Evolutionary conservation across 139 green algal genomes (phyloP), one percentile per base, ranked within the genome.

Genomic region (Tetraselmis chui): DNA sequence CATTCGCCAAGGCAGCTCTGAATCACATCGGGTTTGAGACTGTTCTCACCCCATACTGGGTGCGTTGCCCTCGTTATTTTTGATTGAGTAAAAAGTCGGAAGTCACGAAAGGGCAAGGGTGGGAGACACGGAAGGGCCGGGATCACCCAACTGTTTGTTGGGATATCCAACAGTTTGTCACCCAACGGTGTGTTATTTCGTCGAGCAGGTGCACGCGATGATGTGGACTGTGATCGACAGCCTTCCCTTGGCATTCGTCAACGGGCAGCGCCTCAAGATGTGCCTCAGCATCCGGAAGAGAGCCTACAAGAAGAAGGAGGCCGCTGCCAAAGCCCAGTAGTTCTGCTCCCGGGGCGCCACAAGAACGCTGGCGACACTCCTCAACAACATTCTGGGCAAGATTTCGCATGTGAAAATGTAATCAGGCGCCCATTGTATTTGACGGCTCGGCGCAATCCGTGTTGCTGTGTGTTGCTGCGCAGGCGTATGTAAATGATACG

Each of bases 1-100:
- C 45, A 1, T 96, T 87, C 83, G 92, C 84, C 0, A 31, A 30
- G 2, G 59, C 88, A 24, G 88, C 85, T 25, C 23, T 94, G 30
- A 59, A 74, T 1, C 78, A 86, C 76, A 89, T 96, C 1, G 92
- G 92, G 26, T 85, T 90, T 59, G 90, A 94, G 76, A 75, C 82
- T 22, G 83, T 59, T 28, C 79, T 67, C 25, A 89, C 85, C 28
- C 92, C 92, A 30, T 96, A 92, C 84, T 95, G 89, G 91, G 82
- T 75, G 79, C 45, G 45, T 18, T 5, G 11, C 45, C 45, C 45
- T 67, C 18, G n/a, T n/a, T n/a, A n/a, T n/a, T n/a, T n/a, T n/a
- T n/a, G n/a, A n/a, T n/a, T n/a, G n/a, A n/a, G n/a, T n/a, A n/a
- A n/a, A n/a, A n/a, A n/a, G n/a, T n/a, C n/a, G n/a, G n/a, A n/a